phyloP scores from a whole-genome alignment of 2,329 filamentous ascomycete genomes.

The Penicillium rolfsii region DNA sequence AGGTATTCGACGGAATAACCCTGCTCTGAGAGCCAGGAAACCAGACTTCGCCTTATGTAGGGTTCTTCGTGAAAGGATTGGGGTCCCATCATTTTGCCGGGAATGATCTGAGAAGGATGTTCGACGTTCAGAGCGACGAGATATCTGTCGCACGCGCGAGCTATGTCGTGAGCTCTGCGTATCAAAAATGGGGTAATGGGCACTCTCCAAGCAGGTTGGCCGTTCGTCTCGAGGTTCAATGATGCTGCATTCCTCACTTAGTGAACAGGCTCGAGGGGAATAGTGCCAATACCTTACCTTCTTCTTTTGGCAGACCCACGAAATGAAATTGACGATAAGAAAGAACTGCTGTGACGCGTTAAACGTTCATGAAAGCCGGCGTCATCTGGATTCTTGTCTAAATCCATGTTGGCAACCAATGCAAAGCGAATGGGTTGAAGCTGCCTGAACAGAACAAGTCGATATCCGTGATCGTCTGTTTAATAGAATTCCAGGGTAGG shows the following conservation, averaged over 20 bases:
- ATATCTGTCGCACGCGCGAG: conserved; percentile 23
- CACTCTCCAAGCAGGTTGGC: conserved; percentile 37
- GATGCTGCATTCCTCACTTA: conserved; percentile 11
- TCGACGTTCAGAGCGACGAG: conserved; percentile 17
- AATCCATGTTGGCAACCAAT: not conserved
- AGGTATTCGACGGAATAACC: conserved; percentile 29
- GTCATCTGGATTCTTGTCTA: not conserved
- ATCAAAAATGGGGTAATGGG: conserved; percentile 43
- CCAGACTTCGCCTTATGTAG: conserved; percentile 39
- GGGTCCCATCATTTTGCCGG: conserved; percentile 31
- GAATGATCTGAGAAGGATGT: conserved; percentile 20
- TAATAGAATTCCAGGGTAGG: not conserved
- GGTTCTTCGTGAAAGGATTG: conserved; percentile 34
- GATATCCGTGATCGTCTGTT: not conserved
- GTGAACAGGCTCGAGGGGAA: not conserved
- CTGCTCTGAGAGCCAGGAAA: conserved; percentile 34
- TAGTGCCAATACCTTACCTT: conserved; percentile 23
- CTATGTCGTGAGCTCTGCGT: conserved; percentile 43
- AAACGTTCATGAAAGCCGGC: not conserved
- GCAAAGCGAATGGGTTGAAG: not conserved
- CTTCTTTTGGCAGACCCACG: conserved; percentile 26
- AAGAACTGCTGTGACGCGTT: conserved; percentile 4
- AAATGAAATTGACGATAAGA: conserved; percentile 29
- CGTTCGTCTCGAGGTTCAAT: conserved; percentile 14
- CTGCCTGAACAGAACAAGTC: not conserved